phyloP scores from a whole-genome alignment of 768 basidiomycete genomes.

The Amanita thiersii region DNA sequence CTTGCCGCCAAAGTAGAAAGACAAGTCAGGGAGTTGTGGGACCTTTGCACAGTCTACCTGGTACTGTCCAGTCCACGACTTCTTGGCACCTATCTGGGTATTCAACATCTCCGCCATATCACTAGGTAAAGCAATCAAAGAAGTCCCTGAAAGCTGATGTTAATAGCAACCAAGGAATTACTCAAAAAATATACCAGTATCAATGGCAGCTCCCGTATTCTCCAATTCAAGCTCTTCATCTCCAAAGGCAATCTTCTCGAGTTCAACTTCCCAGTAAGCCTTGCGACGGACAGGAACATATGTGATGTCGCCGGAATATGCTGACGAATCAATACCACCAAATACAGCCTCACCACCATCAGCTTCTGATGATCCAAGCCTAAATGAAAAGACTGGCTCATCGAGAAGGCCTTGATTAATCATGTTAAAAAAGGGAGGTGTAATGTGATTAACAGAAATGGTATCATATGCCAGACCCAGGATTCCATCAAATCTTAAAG shows the following conservation, averaged over 20 bases:
- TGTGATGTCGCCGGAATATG: constrained; percentile 71
- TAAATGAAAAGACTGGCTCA: constrained; percentile 89
- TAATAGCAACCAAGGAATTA: background rate
- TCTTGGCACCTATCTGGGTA: constrained; percentile 87
- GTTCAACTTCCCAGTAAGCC: constrained; percentile 98
- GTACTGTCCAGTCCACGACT: constrained; percentile 95
- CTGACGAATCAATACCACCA: constrained; percentile 74
- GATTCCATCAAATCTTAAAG: constrained; percentile 83
- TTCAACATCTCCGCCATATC: constrained; percentile 99
- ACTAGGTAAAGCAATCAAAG: constrained; percentile 85
- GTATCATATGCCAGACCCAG: constrained; percentile 92
- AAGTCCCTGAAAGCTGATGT: constrained; percentile 55
- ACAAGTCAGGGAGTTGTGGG: constrained; percentile 72
- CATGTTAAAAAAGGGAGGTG: constrained; percentile 94
- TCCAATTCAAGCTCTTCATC: constrained; percentile 84
- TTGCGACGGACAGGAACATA: constrained; percentile 92
- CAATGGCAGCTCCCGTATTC: constrained; percentile 89
- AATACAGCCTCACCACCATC: constrained; percentile 91
- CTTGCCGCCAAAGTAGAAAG: constrained; percentile 78
- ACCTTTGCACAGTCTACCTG: constrained; percentile 84
- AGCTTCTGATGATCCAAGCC: constrained; percentile 74
- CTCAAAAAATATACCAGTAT: constrained; percentile 49
- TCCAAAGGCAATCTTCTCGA: constrained; percentile 80
- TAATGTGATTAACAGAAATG: constrained; percentile 88
- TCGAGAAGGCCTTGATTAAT: constrained; percentile 76